These are phyloP conservation scores for Schoenoplectus triqueter DNA, from an alignment of 202 grass and related monocot genomes.

Conservation along the genomic window DNA sequence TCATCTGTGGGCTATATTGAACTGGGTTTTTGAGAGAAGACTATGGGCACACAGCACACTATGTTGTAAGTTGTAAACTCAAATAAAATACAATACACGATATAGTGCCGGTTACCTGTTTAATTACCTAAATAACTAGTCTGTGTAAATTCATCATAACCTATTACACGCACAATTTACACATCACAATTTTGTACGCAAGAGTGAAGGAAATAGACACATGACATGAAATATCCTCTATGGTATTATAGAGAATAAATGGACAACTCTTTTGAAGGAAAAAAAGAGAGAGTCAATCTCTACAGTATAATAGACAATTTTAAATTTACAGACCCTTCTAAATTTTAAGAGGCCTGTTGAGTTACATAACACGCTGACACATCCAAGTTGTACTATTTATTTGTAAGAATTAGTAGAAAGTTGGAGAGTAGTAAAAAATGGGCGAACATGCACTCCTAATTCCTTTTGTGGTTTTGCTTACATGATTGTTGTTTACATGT, in stretches of 20 bases:
- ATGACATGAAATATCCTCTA: no score
- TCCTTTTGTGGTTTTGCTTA: neutral
- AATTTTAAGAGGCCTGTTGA: no score
- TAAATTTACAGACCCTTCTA: no score
- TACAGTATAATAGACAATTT: no score
- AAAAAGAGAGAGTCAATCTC: no score
- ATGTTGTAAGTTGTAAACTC: neutral
- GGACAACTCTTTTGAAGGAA: no score
- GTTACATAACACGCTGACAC: neutral
- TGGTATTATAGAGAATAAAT: no score
- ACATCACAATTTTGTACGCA: neutral
- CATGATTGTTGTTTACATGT: slow-evolving; percentile 18
- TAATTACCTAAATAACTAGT: neutral
- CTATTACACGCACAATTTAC: slow-evolving; percentile 8
- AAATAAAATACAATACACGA: slow-evolving; percentile 7
- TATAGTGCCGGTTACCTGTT: neutral
- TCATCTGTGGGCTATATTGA: neutral
- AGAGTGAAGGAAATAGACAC: neutral
- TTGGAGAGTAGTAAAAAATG: neutral
- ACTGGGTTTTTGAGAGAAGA: neutral
- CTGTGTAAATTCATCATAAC: neutral
- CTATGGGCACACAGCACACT: neutral
- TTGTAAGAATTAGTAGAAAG: slow-evolving; percentile 24
- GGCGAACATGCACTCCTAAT: neutral
- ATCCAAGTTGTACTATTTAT: neutral